A percentile compares a stretch with the other conserved stretches of the same genome.
Conservation (phyloP, 2,329 filamentous ascomycete species). For the Botrytis pseudocinerea region DNA sequence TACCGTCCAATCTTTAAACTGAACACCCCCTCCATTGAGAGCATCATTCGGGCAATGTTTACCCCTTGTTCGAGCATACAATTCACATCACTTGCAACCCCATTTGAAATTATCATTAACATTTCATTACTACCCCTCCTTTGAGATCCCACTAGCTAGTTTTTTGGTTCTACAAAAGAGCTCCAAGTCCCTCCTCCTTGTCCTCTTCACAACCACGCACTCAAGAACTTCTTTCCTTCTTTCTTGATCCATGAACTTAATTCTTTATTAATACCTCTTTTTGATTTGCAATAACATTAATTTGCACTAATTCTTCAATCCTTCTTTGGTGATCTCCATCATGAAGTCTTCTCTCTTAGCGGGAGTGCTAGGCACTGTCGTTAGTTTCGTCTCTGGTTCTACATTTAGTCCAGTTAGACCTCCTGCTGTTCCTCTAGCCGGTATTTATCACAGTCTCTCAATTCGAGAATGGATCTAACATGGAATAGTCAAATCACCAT, state of each 20-base stretch:
- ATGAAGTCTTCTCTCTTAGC: conserved; percentile 30
- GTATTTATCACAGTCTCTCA: conserved; percentile 21
- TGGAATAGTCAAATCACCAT: conserved; percentile 62
- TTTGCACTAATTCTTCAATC: neutral
- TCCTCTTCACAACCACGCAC: neutral
- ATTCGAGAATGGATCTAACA: neutral
- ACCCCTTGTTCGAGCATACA: neutral
- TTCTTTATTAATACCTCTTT: neutral
- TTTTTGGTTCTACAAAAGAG: conserved; percentile 5
- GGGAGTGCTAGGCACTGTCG: conserved; percentile 20
- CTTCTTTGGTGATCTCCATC: neutral
- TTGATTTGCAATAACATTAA: neutral
- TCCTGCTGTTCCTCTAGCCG: conserved; percentile 69
- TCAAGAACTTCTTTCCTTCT: neutral
- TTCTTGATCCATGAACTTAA: neutral
- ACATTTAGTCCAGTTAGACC: conserved; percentile 65
- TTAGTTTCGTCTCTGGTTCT: conserved; percentile 42
- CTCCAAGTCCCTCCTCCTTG: neutral
- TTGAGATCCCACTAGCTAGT: neutral
- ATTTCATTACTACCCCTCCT: neutral
- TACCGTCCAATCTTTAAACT: neutral
- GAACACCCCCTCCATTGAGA: neutral
- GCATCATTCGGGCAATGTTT: neutral
- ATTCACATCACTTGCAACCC: neutral
- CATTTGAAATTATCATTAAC: neutral